Percentiles rank a stretch among this genome's conserved stretches.
Evolutionary conservation across 768 basidiomycete species (phyloP).

Genomic region (Cystobasidium ongulense): DNA sequence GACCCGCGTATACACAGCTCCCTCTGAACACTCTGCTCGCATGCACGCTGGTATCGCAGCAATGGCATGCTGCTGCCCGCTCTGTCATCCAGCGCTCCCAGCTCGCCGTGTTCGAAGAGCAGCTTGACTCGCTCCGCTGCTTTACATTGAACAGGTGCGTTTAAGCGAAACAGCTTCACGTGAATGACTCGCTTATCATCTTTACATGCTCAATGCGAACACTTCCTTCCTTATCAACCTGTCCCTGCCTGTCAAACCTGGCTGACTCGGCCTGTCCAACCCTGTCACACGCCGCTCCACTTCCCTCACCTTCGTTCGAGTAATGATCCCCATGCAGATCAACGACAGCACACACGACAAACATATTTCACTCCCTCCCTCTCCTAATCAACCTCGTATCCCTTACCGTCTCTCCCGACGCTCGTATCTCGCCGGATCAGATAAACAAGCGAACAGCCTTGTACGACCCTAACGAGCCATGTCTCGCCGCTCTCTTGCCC

Average conservation of each 20-base stretch:
- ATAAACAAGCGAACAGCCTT: not conserved
- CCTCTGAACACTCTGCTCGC: constrained; percentile 1
- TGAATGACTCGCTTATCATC: not conserved
- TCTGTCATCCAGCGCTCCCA: not conserved
- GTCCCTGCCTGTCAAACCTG: too few relatives aligned
- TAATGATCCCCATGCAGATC: not conserved
- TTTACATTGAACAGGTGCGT: not conserved
- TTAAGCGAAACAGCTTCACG: not conserved
- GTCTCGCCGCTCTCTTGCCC: not conserved
- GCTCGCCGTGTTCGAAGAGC: not conserved
- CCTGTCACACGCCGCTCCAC: not conserved
- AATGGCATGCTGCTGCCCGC: not conserved
- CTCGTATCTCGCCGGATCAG: not conserved
- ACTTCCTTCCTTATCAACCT: too few relatives aligned
- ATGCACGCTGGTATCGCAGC: constrained; percentile 12
- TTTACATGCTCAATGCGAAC: too few relatives aligned
- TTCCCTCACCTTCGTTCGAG: not conserved
- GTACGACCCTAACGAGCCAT: not conserved
- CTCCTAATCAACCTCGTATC: not conserved
- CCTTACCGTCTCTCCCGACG: not conserved
- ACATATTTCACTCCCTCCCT: not conserved
- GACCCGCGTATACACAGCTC: not conserved
- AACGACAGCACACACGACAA: not conserved
- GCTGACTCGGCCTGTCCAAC: too few relatives aligned
- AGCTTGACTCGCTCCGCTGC: not conserved